Percentiles rank a stretch among this genome's conserved stretches.
Evolutionary conservation across 441 rosid species (phyloP).

Genomic region (Biscutella laevigata): DNA sequence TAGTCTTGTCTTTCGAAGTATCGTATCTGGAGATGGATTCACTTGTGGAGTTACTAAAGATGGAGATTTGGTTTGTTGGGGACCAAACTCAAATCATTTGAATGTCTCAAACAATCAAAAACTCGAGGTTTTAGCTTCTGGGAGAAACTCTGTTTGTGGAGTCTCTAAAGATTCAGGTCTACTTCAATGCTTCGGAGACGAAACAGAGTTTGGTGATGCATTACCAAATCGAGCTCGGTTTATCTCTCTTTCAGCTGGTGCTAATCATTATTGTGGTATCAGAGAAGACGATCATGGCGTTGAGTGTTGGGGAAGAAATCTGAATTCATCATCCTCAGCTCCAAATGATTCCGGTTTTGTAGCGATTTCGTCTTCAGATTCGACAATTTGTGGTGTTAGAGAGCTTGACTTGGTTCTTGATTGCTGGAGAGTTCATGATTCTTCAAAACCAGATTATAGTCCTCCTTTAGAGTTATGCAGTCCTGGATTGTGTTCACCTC

Average conservation of each 20-base stretch:
- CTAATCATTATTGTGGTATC: conserved; percentile 60
- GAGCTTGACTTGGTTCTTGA: conserved; percentile 71
- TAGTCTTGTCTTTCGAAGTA: conserved; percentile 42
- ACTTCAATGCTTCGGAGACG: conserved; percentile 56
- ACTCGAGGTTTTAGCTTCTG: conserved; percentile 51
- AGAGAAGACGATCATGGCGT: conserved; percentile 61
- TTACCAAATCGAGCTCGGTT: conserved; percentile 35
- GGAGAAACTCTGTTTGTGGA: conserved; percentile 51
- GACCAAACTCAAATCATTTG: conserved; percentile 46
- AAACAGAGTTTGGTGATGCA: conserved; percentile 31
- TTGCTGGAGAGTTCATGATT: conserved; percentile 55
- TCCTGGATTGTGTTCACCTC: conserved; percentile 55
- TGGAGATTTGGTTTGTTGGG: conserved; percentile 60
- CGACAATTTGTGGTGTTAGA: conserved; percentile 56
- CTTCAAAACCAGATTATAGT: conserved; percentile 35
- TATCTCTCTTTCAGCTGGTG: conserved; percentile 56
- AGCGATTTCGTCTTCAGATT: conserved; percentile 71
- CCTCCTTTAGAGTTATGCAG: conserved; percentile 75
- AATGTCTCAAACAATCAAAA: conserved; percentile 30
- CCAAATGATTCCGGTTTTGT: conserved; percentile 56
- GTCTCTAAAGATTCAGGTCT: conserved; percentile 40
- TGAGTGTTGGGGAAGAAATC: conserved; percentile 69
- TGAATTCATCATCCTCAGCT: conserved; percentile 32
- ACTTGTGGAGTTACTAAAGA: conserved; percentile 62
- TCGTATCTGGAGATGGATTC: conserved; percentile 71